Evolutionary conservation across 2,329 filamentous ascomycete species (phyloP).

Genomic region (Lachnellula arida): DNA sequence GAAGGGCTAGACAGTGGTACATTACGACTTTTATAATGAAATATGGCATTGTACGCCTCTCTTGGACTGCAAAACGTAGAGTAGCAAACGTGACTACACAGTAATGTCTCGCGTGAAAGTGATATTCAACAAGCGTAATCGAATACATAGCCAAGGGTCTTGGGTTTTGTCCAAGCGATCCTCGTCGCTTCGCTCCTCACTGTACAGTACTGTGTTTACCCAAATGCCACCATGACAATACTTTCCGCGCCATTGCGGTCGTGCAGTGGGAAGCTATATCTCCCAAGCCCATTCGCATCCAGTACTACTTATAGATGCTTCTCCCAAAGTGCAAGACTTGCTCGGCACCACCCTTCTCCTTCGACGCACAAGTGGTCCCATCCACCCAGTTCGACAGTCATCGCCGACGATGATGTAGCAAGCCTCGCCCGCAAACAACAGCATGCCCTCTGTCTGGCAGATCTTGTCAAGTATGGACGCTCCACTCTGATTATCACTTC

Average conservation of each 20-base stretch:
- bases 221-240: constrained; percentile 45
- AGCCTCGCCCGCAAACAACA: constrained; percentile 72
- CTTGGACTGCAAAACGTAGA: too few species aligned
- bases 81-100: too few species aligned
- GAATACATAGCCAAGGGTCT: too few species aligned
- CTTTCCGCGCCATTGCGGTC: constrained; percentile 37
- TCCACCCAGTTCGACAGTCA: constrained; percentile 43
- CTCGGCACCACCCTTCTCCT: constrained; percentile 28
- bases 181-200: background rate
- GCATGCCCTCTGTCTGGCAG: constrained; percentile 77
- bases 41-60: too few species aligned
- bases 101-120: too few species aligned
- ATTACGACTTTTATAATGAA: too few species aligned
- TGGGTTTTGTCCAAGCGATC: too few species aligned
- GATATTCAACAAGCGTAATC: too few species aligned
- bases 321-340: background rate
- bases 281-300: background rate
- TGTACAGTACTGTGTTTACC: background rate
- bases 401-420: constrained; percentile 71
- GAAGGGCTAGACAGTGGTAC: too few species aligned
- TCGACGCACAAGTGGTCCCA: constrained; percentile 36
- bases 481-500: background rate
- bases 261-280: constrained; percentile 3
- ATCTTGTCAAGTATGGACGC: constrained; percentile 71
- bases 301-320: background rate